Evolutionary conservation across 2,329 filamentous ascomycete species (phyloP), one percentile per base, ranked within the genome.

Genomic region (Trichoderma lentiforme): DNA sequence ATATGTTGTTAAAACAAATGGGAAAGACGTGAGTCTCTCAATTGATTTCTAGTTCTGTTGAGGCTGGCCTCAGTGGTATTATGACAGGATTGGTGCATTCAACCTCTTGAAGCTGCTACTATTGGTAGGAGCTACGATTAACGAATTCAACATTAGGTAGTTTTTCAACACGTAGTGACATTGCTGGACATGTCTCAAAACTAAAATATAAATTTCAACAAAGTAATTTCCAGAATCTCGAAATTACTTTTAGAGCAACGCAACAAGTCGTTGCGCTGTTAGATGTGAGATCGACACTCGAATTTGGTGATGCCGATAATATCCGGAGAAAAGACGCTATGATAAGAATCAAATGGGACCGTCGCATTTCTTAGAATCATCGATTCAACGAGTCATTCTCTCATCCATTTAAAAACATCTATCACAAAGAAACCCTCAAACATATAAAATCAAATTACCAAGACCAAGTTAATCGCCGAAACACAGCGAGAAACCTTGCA

Each of bases 1-100:
- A 30, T 86, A 82, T 81, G 80, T 80, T 4, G 65, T 74, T 24
- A 75, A 81, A 62, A 80, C 75, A 73, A 77, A 84, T 72, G 83
- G 82, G 5, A 73, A 76, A n/a, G 74, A 74, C 43, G 73, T 76
- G 74, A 58, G 15, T 2, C 43, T 47, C 30, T 36, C 34, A 30
- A 62, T 71, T 24, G 24, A 21, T 28, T 71, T 60, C n/a, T 32
- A 21, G 14, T n/a, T 8, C 1, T 32, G 3, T 5, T 34, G 57
- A 21, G n/a, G 30, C n/a, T 34, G 57, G 57, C 18, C 39, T 43
- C 15, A 4, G 5, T 34, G 9, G 57, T 34, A 15, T 60, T 15
- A 34, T 60, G 28, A 34, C 2, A 8, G n/a, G 57, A 60, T 21
- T 60, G 3, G 15, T 8, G 24, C 6, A 14, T 53, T 53, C 47